Evolutionary conservation across 75 land plant genomes (phyloP).

Genomic region (Sequoia sempervirens): DNA sequence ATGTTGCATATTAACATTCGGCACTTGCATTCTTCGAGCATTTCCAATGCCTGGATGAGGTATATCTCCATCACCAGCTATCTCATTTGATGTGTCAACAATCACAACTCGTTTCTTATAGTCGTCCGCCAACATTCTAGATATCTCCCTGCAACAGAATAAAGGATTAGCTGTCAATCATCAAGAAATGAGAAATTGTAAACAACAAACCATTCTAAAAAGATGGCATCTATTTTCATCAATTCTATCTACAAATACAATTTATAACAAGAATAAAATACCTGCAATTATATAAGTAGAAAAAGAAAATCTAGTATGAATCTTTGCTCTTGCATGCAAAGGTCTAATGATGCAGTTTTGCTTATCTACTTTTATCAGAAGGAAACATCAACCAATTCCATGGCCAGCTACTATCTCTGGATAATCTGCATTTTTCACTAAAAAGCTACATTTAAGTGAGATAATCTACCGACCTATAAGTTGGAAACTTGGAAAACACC

Average conservation of each 20-base stretch:
- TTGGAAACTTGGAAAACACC: not conserved
- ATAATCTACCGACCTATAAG: not conserved
- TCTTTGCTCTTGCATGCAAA: not conserved
- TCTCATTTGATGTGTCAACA: conserved; percentile 74
- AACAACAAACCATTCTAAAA: not conserved
- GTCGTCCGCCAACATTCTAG: conserved; percentile 60
- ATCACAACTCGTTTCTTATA: conserved; percentile 59
- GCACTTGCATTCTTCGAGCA: conserved; percentile 75
- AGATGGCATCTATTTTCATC: not conserved
- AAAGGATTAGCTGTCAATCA: not conserved
- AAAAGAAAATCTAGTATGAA: not conserved
- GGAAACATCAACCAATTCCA: not conserved
- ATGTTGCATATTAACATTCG: conserved; percentile 63
- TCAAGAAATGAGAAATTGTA: not conserved
- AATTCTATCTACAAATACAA: not conserved
- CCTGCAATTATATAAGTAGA: not conserved
- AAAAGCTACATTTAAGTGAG: not conserved
- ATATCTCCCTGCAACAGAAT: conserved; percentile 43
- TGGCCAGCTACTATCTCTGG: not conserved
- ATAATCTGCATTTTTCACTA: not conserved
- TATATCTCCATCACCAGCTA: conserved; percentile 73
- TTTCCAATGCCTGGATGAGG: conserved; percentile 65
- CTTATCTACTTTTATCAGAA: not conserved
- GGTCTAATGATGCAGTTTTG: not conserved
- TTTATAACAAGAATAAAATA: not conserved